Evolutionary conservation across 163 green algal genomes (phyloP), one percentile per base, ranked within the genome.

Genomic region (Chloromonas sp.): DNA sequence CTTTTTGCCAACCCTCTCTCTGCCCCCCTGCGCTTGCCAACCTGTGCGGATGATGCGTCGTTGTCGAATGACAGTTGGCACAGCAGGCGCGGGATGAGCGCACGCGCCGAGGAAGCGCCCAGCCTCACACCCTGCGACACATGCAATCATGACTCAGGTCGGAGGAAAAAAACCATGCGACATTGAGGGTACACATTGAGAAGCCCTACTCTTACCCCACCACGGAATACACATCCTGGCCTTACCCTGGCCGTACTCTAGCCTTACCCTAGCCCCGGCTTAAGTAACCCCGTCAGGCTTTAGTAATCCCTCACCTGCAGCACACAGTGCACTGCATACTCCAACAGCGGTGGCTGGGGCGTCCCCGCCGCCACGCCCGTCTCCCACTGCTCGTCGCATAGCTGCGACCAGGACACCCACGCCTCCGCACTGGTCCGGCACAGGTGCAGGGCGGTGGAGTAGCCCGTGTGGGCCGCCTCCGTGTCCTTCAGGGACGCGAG

Each of bases 331-430:
- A 95, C 95, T 0, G 94, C 89, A 82, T 95, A 96, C 88, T 98
- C 92, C 66, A 98, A 91, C 88, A 89, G 95, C 71, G 86, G 85
- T 61, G 83, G 13, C 1, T 60, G 60, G 58, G 84, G 61, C 60
- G 81, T 76, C 13, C 59, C 1, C 1, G 80, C 59, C 14, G 60
- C 5, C 83, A 61, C 57, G 14, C 3, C n/a, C 11, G 57, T 78
- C 81, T 93, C 88, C 79, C 94, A 96, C 81, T 92, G 86, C 58
- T 87, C 81, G 89, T 99, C 96, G 89, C 96, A 98, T 84, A 96
- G 95, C 82, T 84, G 79, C 2, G 92, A 97, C 97, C 97, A 99
- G 58, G 86, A 91, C 60, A 98, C 87, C 97, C 97, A 99, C 1
- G 89, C 87, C 62, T 96, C 91, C 0, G 93, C 86, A 60, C 94